Conservation (phyloP, 805 yeast genomes). For the Yamadazyma sp. region DNA sequence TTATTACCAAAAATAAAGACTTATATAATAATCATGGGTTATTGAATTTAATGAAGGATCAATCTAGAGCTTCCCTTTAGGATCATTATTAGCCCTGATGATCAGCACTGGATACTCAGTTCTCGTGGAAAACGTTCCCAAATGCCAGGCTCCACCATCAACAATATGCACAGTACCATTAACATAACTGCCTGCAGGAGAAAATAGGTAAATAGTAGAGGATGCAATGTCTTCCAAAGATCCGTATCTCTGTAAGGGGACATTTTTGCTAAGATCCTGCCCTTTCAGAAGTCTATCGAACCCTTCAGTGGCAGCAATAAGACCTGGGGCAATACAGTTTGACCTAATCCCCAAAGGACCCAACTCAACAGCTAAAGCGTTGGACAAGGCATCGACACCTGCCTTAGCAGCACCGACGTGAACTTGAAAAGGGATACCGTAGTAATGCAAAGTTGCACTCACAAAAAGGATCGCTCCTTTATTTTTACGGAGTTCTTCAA, state of each 20-base stretch:
- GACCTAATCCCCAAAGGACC: conserved; percentile 86
- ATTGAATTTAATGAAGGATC: not conserved
- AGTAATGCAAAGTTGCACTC: conserved; percentile 45
- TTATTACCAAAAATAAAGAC: no score
- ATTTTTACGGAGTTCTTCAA: conserved; percentile 35
- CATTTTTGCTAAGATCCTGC: conserved; percentile 31
- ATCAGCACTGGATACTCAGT: conserved; percentile 34
- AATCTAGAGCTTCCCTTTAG: conserved; percentile 8
- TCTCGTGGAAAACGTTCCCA: conserved; percentile 36
- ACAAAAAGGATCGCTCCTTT: conserved; percentile 49
- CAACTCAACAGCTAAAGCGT: conserved; percentile 81
- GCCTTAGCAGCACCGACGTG: conserved; percentile 97
- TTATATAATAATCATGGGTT: not conserved
- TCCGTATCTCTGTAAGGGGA: conserved; percentile 72
- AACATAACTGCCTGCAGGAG: conserved; percentile 74
- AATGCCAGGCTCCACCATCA: conserved; percentile 90
- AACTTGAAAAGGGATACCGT: conserved; percentile 56
- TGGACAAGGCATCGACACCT: conserved; percentile 87
- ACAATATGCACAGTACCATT: conserved; percentile 81
- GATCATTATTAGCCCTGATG: conserved; percentile 11
- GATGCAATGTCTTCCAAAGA: conserved; percentile 77
- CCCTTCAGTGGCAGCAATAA: conserved; percentile 85
- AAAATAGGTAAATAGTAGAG: conserved; percentile 77
- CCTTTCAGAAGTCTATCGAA: conserved; percentile 50
- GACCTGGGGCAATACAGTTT: conserved; percentile 90